Evolutionary conservation across 306 rosid species (phyloP).

Genomic region (Astragalus glycyphyllos): DNA sequence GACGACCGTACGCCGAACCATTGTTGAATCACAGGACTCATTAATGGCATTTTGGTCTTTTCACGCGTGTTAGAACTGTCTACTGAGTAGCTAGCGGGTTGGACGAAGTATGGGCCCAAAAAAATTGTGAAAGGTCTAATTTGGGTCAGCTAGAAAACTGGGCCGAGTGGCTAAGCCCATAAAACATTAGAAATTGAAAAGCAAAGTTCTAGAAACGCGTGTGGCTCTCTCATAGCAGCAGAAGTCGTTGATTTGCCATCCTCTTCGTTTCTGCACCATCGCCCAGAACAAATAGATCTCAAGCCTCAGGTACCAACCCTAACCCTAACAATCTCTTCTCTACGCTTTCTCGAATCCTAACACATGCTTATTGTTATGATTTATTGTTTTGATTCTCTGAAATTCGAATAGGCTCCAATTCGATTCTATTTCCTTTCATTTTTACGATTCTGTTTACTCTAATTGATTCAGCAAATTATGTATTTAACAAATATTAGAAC

Average conservation of each 20-base stretch:
- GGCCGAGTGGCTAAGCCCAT: slow-evolving; percentile 17
- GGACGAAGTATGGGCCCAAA: too few species aligned
- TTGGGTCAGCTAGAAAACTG: background rate
- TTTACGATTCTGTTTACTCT: background rate
- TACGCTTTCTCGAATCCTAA: background rate
- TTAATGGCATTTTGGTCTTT: too few species aligned
- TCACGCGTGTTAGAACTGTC: too few species aligned
- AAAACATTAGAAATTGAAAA: background rate
- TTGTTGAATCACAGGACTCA: too few species aligned
- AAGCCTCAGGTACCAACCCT: slow-evolving; percentile 50
- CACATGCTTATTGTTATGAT: background rate
- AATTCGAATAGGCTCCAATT: background rate
- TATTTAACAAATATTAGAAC: background rate
- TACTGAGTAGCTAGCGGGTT: too few species aligned
- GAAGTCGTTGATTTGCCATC: background rate
- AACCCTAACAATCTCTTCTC: slow-evolving; percentile 24
- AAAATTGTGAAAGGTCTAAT: too few species aligned
- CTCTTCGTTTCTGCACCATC: slow-evolving; percentile 5
- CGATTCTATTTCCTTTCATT: background rate
- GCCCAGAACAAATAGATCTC: slow-evolving; percentile 34
- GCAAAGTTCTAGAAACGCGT: background rate
- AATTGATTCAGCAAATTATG: background rate
- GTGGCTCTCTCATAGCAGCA: background rate
- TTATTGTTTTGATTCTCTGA: background rate
- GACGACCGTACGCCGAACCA: too few species aligned